A percentile compares a stretch with the other conserved stretches of the same genome.
Conservation (phyloP, 768 basidiomycete species). For the Kwoniella sp. region DNA sequence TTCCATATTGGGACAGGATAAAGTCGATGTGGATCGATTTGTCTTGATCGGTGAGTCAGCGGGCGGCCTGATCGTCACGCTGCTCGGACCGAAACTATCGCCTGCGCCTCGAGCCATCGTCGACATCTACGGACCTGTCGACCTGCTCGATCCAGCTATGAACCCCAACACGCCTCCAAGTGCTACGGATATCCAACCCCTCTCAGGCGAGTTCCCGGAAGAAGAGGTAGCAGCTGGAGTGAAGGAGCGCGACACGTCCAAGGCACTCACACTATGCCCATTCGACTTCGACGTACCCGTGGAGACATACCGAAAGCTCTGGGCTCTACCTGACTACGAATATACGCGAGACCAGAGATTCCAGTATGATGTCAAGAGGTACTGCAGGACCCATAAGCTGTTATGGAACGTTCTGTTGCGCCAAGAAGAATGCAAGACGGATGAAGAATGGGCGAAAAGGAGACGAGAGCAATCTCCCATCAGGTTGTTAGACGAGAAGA, state of each 20-base stretch:
- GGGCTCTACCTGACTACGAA: conserved; percentile 3
- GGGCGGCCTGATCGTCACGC: conserved; percentile 13
- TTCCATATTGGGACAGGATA: conserved; percentile 5
- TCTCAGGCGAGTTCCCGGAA: conserved; percentile 12
- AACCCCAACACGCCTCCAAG: neutral
- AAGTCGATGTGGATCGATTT: conserved; percentile 16
- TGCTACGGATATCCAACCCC: conserved; percentile 1
- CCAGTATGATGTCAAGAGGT: conserved; percentile 12
- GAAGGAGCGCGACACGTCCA: conserved; percentile 10
- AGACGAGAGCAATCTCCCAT: conserved; percentile 1
- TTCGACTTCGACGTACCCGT: conserved; percentile 10
- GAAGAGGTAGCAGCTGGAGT: conserved; percentile 8
- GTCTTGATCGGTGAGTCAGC: conserved; percentile 22
- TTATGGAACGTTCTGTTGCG: conserved; percentile 2
- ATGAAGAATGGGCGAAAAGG: conserved; percentile 8
- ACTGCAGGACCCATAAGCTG: conserved; percentile 8
- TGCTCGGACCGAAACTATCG: conserved; percentile 3
- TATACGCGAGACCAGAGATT: conserved; percentile 1
- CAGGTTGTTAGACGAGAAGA: neutral
- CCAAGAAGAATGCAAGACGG: conserved; percentile 6
- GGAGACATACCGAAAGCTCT: neutral
- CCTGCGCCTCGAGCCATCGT: conserved; percentile 17
- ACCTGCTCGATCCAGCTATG: conserved; percentile 7
- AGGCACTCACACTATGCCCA: conserved; percentile 7
- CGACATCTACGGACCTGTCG: conserved; percentile 11